Percentiles rank a stretch among this genome's conserved stretches.
These are phyloP conservation scores for Artemisia tridentata DNA, from an alignment of 129 eudicot species.

Conservation along the genomic window DNA sequence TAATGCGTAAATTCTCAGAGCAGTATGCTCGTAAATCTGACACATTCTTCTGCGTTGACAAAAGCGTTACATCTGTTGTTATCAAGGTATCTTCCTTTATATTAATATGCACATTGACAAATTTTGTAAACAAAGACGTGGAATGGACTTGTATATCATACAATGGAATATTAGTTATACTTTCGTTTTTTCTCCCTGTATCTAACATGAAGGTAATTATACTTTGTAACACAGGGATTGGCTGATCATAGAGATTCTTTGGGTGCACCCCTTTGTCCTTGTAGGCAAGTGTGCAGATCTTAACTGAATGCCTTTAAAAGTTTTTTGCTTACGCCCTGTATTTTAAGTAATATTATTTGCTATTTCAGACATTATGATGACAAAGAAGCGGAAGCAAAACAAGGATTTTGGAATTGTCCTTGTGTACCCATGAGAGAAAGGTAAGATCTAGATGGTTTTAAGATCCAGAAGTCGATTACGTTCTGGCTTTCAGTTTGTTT, in stretches of 20 bases:
- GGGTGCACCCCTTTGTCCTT: slow-evolving; percentile 84
- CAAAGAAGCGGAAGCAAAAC: slow-evolving; percentile 73
- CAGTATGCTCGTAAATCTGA: slow-evolving; percentile 89
- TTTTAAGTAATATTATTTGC: neutral
- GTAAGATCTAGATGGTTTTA: slow-evolving; percentile 24
- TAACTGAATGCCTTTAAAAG: no score
- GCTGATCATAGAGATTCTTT: slow-evolving; percentile 75
- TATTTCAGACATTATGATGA: slow-evolving; percentile 80
- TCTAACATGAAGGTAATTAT: no score
- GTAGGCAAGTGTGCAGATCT: slow-evolving; percentile 38
- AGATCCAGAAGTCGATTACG: neutral
- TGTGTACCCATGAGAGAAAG: slow-evolving; percentile 99
- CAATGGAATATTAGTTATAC: no score
- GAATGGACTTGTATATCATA: no score
- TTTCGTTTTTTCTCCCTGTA: no score
- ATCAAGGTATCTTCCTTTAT: slow-evolving; percentile 62
- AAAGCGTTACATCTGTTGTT: slow-evolving; percentile 91
- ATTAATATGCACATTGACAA: neutral
- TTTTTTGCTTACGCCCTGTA: no score
- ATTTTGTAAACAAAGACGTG: no score
- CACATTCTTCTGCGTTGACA: slow-evolving; percentile 86
- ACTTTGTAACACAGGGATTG: slow-evolving; percentile 44
- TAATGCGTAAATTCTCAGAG: slow-evolving; percentile 96
- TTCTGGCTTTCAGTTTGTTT: neutral
- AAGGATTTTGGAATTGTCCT: slow-evolving; percentile 95